Evolutionary conservation across 2,329 filamentous ascomycete species (phyloP), one percentile per base, ranked within the genome.

Genomic region (Aspergillus calidoustus): DNA sequence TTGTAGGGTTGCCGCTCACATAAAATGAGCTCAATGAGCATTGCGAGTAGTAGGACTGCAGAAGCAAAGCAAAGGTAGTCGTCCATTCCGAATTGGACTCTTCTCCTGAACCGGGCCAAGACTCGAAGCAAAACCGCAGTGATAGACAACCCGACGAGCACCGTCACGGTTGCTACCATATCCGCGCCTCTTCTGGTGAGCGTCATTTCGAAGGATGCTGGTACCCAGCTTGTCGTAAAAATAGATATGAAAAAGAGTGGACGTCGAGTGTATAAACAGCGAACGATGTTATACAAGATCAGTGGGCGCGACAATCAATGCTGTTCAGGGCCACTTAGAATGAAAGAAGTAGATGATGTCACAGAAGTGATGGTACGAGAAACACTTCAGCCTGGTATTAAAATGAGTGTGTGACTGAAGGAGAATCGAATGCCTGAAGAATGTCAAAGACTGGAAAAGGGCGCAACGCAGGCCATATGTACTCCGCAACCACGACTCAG

Each of bases 161-260:
- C 71, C 47, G 71, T 63, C 41, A 75, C 63, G 63, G 70, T 75
- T 63, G 65, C 64, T 44, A 75, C 71, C 68, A 74, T 74, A 59
- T 68, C 57, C 58, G 60, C 57, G 28, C 72, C 73, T 62, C 71
- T 66, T 19, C 50, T 54, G 54, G 68, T 73, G 13, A 69, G 57
- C 57, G 65, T 58, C 73, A 74, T 75, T 46, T 43, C 64, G 63
- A 48, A 34, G 13, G 11, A 17, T n/a, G 31, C 28, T 49, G 19
- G 19, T 25, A 11, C 25, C 4, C 25, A 28, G 25, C 25, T 28
- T 28, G 25, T 28, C 25, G 25, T 28, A 28, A 4, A 9, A 13
- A 25, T 48, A 41, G 34, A 23, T 25, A 34, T 8, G 19, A 30
- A n/a, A 22, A 41, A 47, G 53, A 15, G 3, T n/a, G 22, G 28